phyloP scores from a whole-genome alignment of 805 yeast species.

The Yarrowia alimentaria region DNA sequence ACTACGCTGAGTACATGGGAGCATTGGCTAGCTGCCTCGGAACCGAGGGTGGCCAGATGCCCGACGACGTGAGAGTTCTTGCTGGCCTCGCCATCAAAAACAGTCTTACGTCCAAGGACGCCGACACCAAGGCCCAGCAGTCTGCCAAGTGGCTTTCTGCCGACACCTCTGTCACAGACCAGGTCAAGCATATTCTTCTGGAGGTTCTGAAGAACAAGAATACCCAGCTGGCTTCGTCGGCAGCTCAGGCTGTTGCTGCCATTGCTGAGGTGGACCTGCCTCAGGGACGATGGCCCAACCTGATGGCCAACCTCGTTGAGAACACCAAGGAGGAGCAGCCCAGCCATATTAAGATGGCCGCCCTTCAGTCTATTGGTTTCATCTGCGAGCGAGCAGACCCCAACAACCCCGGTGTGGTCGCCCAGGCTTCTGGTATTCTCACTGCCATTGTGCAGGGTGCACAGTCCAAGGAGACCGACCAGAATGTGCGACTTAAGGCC shows the following conservation, averaged over 20 bases:
- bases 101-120: constrained; percentile 79
- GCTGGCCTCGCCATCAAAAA: constrained; percentile 88
- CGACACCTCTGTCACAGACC: constrained; percentile 53
- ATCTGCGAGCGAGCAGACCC: constrained; percentile 96
- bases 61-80: constrained; percentile 81
- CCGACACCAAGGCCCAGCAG: constrained; percentile 54
- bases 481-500: constrained; percentile 81
- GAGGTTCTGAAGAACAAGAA: constrained; percentile 61
- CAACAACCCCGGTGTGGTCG: constrained; percentile 64
- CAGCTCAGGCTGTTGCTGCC: constrained; percentile 94
- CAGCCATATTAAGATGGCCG: constrained; percentile 77
- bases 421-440: constrained; percentile 86
- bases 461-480: constrained; percentile 72
- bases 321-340: constrained; percentile 80
- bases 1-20: constrained; percentile 70
- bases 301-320: constrained; percentile 78
- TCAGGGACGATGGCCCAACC: constrained; percentile 79
- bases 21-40: constrained; percentile 70
- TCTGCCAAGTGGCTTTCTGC: constrained; percentile 73
- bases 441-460: constrained; percentile 98
- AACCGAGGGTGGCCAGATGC: constrained; percentile 50
- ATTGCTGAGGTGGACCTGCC: constrained; percentile 96
- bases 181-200: constrained; percentile 63
- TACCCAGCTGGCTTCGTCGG: constrained; percentile 78
- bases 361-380: constrained; percentile 86